Evolutionary conservation across 768 basidiomycete species (phyloP), one percentile per base, ranked within the genome.

Genomic region (Heimioporus sp.): DNA sequence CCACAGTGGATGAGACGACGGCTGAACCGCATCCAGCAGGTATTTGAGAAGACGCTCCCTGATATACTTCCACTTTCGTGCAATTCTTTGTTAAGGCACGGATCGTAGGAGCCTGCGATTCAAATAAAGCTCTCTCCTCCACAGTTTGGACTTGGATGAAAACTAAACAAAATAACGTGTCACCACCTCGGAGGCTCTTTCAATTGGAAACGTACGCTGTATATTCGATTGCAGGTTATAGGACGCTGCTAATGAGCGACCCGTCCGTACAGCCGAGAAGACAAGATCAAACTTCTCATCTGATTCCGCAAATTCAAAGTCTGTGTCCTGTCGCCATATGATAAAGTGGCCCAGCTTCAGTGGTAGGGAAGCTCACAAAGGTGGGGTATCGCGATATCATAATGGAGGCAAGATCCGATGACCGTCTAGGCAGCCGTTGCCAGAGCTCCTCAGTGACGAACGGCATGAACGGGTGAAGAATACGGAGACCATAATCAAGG

Each of bases 381-480:
- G 81, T 76, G 4, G 97, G 97, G 80, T 84, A 98, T 30, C 80
- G 72, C 0, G 94, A 79, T 17, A 98, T 71, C 91, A 95, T 95
- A 67, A 99, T 93, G 0, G 92, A 92, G 8, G 85, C 82, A 10
- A 78, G 58, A 65, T 98, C 94, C 37, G 86, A 86, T 2, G 87
- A 83, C 53, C 94, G 77, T 16, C 95, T 78, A 0, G 95, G 94
- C 2, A 99, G 76, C 28, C 97, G 83, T 68, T 99, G 97, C 97
- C 97, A 99, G 11, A 99, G 75, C 69, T 98, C 97, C 72, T 99
- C 97, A 5, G 97, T 98, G 31, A 99, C 91, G 70, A 90, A 99
- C 1, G 97, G 97, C 97, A 98, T 99, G 75, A 98, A 94, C 0
- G 97, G 97, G 69, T 98, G 97, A 1, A 98, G 77, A 2, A 99